These are phyloP conservation scores for Pythium chondricola DNA, from an alignment of 352 stramenopile species.

Conservation along the genomic window DNA sequence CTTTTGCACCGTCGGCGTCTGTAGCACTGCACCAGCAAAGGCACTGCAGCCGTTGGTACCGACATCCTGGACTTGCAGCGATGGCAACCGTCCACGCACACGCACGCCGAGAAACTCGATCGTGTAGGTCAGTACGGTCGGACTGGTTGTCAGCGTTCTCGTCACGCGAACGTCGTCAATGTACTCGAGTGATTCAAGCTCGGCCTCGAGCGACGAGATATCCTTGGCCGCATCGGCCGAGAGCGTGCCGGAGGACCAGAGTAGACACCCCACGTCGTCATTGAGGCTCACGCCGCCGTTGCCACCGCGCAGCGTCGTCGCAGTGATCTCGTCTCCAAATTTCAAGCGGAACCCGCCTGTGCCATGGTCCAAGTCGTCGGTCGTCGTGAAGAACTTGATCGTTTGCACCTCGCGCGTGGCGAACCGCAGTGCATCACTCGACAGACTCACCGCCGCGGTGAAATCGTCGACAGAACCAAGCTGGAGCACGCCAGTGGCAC, in stretches of 20 bases:
- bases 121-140: slow-evolving; percentile 79
- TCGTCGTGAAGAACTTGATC: slow-evolving; percentile 36
- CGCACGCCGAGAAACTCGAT: slow-evolving; percentile 89
- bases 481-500: slow-evolving; percentile 25
- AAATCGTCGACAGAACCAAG: slow-evolving; percentile 41
- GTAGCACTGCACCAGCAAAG: slow-evolving; percentile 26
- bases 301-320: slow-evolving; percentile 67
- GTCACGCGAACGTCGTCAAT: slow-evolving; percentile 77
- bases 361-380: slow-evolving; percentile 34
- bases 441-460: slow-evolving; percentile 34
- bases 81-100: slow-evolving; percentile 87
- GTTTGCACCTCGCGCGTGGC: slow-evolving; percentile 66
- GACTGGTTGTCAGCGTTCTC: slow-evolving; percentile 32
- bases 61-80: slow-evolving; percentile 83
- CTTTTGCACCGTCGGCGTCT: slow-evolving; percentile 18
- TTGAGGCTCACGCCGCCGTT: slow-evolving; percentile 65
- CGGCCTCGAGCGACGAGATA: slow-evolving; percentile 44
- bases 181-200: slow-evolving; percentile 51
- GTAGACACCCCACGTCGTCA: slow-evolving; percentile 66
- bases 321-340: slow-evolving; percentile 87
- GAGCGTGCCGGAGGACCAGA: slow-evolving; percentile 60
- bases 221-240: slow-evolving; percentile 34
- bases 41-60: slow-evolving; percentile 90
- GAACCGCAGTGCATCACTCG: slow-evolving; percentile 27
- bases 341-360: slow-evolving; percentile 84